A percentile compares a stretch with the other conserved stretches of the same genome.
Evolutionary conservation across 2,329 filamentous ascomycete species (phyloP).

Genomic region (Neocatenulostroma microsporum): DNA sequence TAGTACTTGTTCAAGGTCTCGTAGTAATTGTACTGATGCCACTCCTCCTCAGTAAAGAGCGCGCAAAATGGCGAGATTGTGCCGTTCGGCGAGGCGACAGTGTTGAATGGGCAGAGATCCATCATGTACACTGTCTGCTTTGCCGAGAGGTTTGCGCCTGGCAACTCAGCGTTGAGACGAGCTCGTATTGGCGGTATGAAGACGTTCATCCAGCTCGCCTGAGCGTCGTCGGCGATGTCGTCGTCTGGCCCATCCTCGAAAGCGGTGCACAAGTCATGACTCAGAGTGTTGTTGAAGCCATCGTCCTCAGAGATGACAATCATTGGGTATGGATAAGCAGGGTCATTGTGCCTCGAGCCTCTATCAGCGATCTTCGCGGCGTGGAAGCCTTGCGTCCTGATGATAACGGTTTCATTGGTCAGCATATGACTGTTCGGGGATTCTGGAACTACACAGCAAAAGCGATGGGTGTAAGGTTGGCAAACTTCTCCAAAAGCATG

Average conservation of each 20-base stretch:
- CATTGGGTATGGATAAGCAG: constrained; percentile 47
- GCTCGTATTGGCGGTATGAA: constrained; percentile 62
- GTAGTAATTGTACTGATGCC: constrained; percentile 72
- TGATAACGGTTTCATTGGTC: no score
- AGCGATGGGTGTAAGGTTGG: no score
- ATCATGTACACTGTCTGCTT: constrained; percentile 64
- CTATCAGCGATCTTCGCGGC: constrained; percentile 42
- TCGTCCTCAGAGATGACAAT: constrained; percentile 61
- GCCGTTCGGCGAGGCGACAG: constrained; percentile 55
- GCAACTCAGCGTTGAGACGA: constrained; percentile 61
- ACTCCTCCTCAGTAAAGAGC: constrained; percentile 72
- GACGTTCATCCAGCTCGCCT: constrained; percentile 51
- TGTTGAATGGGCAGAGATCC: constrained; percentile 83
- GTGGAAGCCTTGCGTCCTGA: constrained; percentile 67
- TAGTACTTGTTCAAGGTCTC: constrained; percentile 79
- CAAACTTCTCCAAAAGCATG: no score
- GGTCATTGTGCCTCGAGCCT: constrained; percentile 29
- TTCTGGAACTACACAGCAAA: no score
- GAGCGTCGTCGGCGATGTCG: constrained; percentile 43
- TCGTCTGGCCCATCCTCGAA: constrained; percentile 57
- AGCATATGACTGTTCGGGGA: no score
- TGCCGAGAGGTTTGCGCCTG: constrained; percentile 56
- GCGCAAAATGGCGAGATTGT: constrained; percentile 63
- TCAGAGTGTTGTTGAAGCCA: constrained; percentile 71
- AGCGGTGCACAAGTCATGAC: constrained; percentile 59